Evolutionary conservation across 1,284 basidiomycete species (phyloP).

Genomic region (Trametes polyzona): DNA sequence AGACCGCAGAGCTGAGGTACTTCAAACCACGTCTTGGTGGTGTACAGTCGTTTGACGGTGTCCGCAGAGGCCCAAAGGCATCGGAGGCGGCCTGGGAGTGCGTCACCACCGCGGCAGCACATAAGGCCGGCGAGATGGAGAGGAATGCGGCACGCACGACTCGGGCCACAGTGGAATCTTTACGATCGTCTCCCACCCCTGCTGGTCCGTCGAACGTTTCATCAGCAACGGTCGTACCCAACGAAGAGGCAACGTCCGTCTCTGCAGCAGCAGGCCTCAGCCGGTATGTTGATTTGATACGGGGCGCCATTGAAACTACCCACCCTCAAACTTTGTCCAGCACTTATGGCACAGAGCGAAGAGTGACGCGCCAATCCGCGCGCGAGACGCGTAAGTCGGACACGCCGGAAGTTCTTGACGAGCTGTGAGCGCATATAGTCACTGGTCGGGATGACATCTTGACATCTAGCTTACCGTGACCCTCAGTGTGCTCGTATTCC

Average conservation of each 20-base stretch:
- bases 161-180: neutral
- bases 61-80: neutral
- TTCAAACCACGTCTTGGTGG: too few relatives aligned
- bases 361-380: constrained; percentile 22
- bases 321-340: neutral
- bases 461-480: neutral
- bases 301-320: too few relatives aligned
- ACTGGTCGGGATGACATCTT: constrained; percentile 5
- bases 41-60: neutral
- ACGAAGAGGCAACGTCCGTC: neutral
- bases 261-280: constrained; percentile 9
- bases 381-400: constrained; percentile 29
- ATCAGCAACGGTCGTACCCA: neutral
- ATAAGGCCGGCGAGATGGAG: neutral
- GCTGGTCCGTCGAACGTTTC: constrained; percentile 3
- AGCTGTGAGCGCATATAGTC: constrained; percentile 53
- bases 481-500: constrained; percentile 81
- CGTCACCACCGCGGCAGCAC: neutral
- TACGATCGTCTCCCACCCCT: neutral
- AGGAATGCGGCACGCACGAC: neutral
- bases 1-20: neutral
- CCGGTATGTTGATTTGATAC: too few relatives aligned
- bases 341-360: constrained; percentile 11
- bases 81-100: neutral
- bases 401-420: constrained; percentile 52